Evolutionary conservation across 768 basidiomycete species (phyloP).

Genomic region (Tubosaeta sp.): DNA sequence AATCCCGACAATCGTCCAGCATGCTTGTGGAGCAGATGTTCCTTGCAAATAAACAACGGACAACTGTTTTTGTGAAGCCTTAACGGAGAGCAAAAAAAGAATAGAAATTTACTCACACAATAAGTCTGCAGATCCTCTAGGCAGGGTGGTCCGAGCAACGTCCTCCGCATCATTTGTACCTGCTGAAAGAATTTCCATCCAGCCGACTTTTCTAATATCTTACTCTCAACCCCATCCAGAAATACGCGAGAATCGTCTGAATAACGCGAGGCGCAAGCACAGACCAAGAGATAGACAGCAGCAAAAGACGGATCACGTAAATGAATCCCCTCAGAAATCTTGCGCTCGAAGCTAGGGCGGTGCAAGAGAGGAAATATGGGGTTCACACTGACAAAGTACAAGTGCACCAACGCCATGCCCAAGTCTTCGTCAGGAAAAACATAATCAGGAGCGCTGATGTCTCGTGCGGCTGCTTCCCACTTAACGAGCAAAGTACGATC

Average conservation of each 20-base stretch:
- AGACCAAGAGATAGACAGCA: slow-evolving; percentile 60
- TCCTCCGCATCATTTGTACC: slow-evolving; percentile 57
- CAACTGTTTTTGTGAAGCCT: slow-evolving; percentile 34
- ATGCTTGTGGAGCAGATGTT: slow-evolving; percentile 56
- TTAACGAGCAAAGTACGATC: slow-evolving; percentile 3
- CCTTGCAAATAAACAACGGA: slow-evolving; percentile 51
- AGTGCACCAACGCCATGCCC: slow-evolving; percentile 46
- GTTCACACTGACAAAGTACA: slow-evolving; percentile 62
- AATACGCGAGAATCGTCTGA: slow-evolving; percentile 55
- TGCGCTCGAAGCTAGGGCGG: slow-evolving; percentile 58
- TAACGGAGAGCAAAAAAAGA: slow-evolving; percentile 7
- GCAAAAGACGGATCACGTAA: slow-evolving; percentile 49
- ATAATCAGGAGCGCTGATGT: slow-evolving; percentile 28
- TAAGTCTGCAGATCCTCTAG: slow-evolving; percentile 72
- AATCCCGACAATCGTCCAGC: slow-evolving; percentile 65
- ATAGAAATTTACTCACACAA: slow-evolving; percentile 37
- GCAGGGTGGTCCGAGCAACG: slow-evolving; percentile 50
- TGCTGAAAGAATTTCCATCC: slow-evolving; percentile 50
- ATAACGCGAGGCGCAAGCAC: slow-evolving; percentile 58
- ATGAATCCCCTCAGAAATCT: slow-evolving; percentile 47
- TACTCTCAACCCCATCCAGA: slow-evolving; percentile 29
- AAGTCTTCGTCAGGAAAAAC: slow-evolving; percentile 52
- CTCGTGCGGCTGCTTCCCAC: slow-evolving; percentile 27
- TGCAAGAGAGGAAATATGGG: slow-evolving; percentile 67
- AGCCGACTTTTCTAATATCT: slow-evolving; percentile 38